phyloP scores from a whole-genome alignment of 805 yeast species.

The Nakazawaea molendinolei region DNA sequence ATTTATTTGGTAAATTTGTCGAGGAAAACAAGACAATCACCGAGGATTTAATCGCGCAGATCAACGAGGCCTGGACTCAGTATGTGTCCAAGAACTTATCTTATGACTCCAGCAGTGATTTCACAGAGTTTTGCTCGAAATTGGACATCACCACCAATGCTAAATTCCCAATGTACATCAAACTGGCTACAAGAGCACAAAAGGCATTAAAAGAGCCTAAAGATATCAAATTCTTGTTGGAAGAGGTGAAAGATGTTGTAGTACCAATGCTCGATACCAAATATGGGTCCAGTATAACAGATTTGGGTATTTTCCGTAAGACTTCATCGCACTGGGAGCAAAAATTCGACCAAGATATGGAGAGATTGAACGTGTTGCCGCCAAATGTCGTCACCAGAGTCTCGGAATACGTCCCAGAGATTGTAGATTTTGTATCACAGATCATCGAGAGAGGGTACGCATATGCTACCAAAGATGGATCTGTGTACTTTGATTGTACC shows the following conservation, averaged over 20 bases:
- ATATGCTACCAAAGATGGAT: conserved; percentile 76
- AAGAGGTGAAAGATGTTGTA: conserved; percentile 62
- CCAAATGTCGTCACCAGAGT: conserved; percentile 89
- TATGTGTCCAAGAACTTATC: conserved; percentile 54
- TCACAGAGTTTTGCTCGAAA: conserved; percentile 42
- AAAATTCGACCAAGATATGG: conserved; percentile 82
- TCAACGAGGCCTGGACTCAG: conserved; percentile 34
- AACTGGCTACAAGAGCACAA: conserved; percentile 51
- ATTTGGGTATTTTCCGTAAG: conserved; percentile 74
- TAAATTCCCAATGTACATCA: conserved; percentile 80
- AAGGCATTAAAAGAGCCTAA: conserved; percentile 31
- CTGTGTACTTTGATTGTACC: conserved; percentile 91
- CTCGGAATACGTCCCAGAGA: conserved; percentile 92
- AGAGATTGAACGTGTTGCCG: conserved; percentile 71
- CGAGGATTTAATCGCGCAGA: conserved; percentile 30
- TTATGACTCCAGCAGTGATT: conserved; percentile 29
- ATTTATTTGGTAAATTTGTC: conserved; percentile 61
- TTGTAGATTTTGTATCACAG: conserved; percentile 66
- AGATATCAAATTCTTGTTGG: conserved; percentile 34
- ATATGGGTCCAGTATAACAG: conserved; percentile 71
- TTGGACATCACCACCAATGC: conserved; percentile 56
- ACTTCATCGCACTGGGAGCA: conserved; percentile 88
- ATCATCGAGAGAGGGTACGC: conserved; percentile 82
- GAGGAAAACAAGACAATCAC: conserved; percentile 24
- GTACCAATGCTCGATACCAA: conserved; percentile 67